Percentiles rank a stretch among this genome's conserved stretches.
Conservation (phyloP, 345 rosid species). For the Raphanus sativus region DNA sequence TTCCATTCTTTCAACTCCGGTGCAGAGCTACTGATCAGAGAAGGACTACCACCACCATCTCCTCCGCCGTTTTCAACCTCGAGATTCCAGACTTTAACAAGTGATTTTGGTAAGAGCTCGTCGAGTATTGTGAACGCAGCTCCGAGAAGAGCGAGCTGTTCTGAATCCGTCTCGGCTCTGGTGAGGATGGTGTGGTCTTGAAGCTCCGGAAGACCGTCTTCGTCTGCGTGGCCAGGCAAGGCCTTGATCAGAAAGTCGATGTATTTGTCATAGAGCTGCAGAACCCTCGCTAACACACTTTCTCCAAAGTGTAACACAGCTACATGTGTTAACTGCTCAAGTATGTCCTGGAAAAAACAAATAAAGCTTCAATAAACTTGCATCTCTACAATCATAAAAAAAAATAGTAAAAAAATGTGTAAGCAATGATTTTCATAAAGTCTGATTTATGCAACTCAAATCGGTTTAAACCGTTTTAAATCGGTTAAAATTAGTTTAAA, state of each 20-base stretch:
- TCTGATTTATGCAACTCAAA: too few relatives aligned
- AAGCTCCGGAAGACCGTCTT: slow-evolving; percentile 76
- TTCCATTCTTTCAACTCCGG: slow-evolving; percentile 86
- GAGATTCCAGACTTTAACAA: slow-evolving; percentile 63
- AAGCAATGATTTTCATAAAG: too few relatives aligned
- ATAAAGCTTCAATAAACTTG: slow-evolving; percentile 3
- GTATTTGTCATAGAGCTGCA: slow-evolving; percentile 78
- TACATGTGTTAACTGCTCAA: slow-evolving; percentile 77
- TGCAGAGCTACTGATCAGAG: slow-evolving; percentile 46
- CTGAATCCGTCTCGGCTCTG: slow-evolving; percentile 90
- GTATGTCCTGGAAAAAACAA: slow-evolving; percentile 60
- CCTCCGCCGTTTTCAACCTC: slow-evolving; percentile 52
- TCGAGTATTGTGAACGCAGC: slow-evolving; percentile 86
- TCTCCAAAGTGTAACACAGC: slow-evolving; percentile 78
- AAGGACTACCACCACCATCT: slow-evolving; percentile 42
- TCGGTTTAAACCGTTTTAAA: too few relatives aligned
- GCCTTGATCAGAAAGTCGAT: slow-evolving; percentile 74
- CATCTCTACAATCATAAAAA: not conserved
- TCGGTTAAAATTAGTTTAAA: too few relatives aligned
- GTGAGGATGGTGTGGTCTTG: slow-evolving; percentile 61
- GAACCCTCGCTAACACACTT: slow-evolving; percentile 66
- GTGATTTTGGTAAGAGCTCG: slow-evolving; percentile 69
- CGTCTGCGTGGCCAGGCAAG: slow-evolving; percentile 88
- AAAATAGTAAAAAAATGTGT: too few relatives aligned
- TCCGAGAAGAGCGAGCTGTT: slow-evolving; percentile 92